Base-by-base conservation (phyloP, 1,284 basidiomycete species). In the Trichosporon sp. region DNA sequence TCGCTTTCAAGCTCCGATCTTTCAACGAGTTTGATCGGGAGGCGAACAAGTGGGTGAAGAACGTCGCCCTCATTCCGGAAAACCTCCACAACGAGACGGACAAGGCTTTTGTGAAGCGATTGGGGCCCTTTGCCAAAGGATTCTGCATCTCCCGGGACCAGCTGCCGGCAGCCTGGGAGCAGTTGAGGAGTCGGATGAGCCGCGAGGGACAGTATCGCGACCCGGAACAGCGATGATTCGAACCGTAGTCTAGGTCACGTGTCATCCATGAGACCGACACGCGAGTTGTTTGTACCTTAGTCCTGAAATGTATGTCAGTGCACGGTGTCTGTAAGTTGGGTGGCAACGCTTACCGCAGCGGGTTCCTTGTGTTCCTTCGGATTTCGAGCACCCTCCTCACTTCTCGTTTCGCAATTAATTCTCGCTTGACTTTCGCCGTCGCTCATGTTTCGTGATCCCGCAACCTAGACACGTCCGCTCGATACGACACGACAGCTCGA, bases 1-100 rank as follows among this genome's bases (percentile, higher is more conserved):
- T 83, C 14, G 80, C 76, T n/a, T 84, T 83, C 80, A 80, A 80
- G 68, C 74, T 83, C 4, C 73, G 76, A 14, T 73, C 76, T 26
- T 83, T 74, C 73, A 81, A 76, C 65, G 74, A 78, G 65, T 73
- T 77, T 51, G 77, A 79, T 70, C 69, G 69, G 38, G 67, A 70
- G 6, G 48, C 54, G 7, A 77, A 77, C 19, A 69, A 73, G 2
- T 81, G 78, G 76, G 65, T 74, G 66, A 76, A 77, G 67, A 66
- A 67, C 12, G 69, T 80, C 32, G 72, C 73, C 8, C 77, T 78
- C 68, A 73, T 71, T 4, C 81, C 81, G 5, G 74, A 75, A n/a
- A 71, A 68, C 1, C 71, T 82, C 26, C 74, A 75, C 26, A 70
- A 75, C 56, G 80, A 81, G 70, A 74, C 73, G 21, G 80, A 80